Percentiles rank a stretch among this genome's conserved stretches.
Evolutionary conservation across 345 rosid species (phyloP).

Genomic region (Nephelium lappaceum): DNA sequence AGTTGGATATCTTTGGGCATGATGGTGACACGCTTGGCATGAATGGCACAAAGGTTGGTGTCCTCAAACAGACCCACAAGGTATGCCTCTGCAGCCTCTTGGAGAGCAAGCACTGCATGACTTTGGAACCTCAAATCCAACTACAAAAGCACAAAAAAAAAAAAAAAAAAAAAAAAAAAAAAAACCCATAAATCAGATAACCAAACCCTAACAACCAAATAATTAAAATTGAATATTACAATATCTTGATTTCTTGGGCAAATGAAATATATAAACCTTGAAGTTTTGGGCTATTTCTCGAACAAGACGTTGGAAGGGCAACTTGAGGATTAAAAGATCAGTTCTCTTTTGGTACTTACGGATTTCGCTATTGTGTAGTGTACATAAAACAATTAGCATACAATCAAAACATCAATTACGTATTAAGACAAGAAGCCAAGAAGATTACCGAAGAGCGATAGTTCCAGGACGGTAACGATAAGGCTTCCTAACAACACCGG

Average conservation of each 20-base stretch:
- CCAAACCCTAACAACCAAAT: neutral
- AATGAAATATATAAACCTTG: conserved; percentile 24
- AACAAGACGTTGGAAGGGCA: conserved; percentile 72
- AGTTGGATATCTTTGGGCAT: conserved; percentile 78
- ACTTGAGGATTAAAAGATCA: conserved; percentile 66
- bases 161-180: too few relatives aligned
- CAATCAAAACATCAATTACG: too few relatives aligned
- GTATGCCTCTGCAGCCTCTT: conserved; percentile 77
- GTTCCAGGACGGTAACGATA: conserved; percentile 74
- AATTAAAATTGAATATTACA: neutral
- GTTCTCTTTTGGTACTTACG: conserved; percentile 72
- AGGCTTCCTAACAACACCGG: conserved; percentile 74
- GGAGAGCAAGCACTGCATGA: conserved; percentile 69
- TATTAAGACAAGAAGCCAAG: neutral
- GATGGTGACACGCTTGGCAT: conserved; percentile 70
- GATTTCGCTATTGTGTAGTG: conserved; percentile 43
- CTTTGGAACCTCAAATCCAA: conserved; percentile 79
- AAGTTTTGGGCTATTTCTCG: conserved; percentile 79
- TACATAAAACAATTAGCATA: too few relatives aligned
- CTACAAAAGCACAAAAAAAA: conserved; percentile 15
- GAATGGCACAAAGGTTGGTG: conserved; percentile 65
- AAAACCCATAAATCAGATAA: neutral
- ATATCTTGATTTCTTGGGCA: neutral
- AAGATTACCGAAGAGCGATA: conserved; percentile 61
- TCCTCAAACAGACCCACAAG: conserved; percentile 74